phyloP scores from a whole-genome alignment of 164 flowering plant genomes.

The Protea cynaroides region DNA sequence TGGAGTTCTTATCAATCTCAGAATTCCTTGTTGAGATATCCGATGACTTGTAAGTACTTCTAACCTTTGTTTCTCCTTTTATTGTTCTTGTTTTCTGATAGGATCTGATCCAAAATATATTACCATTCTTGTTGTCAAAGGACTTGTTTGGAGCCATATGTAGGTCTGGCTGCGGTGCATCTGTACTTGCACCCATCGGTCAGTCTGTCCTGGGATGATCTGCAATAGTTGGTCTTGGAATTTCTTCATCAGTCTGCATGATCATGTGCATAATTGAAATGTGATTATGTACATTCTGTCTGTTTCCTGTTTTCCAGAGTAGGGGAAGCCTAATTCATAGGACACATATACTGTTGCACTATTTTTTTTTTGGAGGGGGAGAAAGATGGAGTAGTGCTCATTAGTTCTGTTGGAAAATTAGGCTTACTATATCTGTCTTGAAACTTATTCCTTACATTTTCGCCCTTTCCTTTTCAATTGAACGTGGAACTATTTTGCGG shows the following conservation, averaged over 20 bases:
- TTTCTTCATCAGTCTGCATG: constrained; percentile 1
- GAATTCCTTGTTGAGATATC: constrained; percentile 90
- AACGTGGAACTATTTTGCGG: constrained; percentile 17
- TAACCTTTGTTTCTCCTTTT: constrained; percentile 1
- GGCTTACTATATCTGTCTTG: background rate
- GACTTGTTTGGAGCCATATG: too few species aligned
- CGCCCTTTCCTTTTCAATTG: constrained; percentile 7
- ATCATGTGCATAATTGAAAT: background rate
- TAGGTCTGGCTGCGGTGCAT: background rate
- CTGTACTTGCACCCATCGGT: background rate
- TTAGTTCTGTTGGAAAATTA: background rate
- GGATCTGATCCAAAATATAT: too few species aligned
- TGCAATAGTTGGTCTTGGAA: background rate
- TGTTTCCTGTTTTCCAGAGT: background rate
- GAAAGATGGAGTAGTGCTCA: background rate
- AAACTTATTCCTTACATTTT: background rate
- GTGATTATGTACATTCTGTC: background rate
- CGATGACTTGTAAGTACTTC: constrained; percentile 80
- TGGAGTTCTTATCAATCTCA: constrained; percentile 86
- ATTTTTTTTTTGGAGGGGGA: background rate
- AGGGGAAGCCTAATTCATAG: background rate
- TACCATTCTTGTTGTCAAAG: too few species aligned
- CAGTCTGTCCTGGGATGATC: too few species aligned
- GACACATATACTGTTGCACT: too few species aligned
- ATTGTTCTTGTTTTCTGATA: background rate